phyloP scores from a whole-genome alignment of 495 filamentous ascomycete species.

The Pseudotulostoma volvatum region DNA sequence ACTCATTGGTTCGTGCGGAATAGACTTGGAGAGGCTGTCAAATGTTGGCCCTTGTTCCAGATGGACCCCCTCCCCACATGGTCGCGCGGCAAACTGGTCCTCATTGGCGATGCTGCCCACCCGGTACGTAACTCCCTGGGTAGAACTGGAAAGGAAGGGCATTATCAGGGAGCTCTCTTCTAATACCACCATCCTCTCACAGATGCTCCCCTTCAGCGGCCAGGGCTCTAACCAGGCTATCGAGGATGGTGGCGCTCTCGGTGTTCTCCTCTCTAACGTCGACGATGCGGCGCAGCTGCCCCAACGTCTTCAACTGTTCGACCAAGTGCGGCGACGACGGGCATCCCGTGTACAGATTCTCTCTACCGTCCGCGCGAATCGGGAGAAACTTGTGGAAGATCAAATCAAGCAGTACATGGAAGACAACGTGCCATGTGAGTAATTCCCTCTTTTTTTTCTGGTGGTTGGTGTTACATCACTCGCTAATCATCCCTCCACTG shows the following conservation, averaged over 20 bases:
- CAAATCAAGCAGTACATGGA: constrained; percentile 8
- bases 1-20: too few species aligned
- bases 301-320: constrained; percentile 17
- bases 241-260: constrained; percentile 24
- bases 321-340: constrained; percentile 18
- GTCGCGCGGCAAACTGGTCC: constrained; percentile 16
- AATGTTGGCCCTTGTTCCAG: constrained; percentile 23
- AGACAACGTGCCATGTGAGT: too few species aligned
- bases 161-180: too few species aligned
- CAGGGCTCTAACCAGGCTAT: constrained; percentile 25
- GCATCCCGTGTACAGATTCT: constrained; percentile 21
- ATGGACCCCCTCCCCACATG: constrained; percentile 14
- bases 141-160: too few species aligned
- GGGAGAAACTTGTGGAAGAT: constrained; percentile 7
- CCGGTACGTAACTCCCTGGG: too few species aligned
- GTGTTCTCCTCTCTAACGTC: constrained; percentile 14
- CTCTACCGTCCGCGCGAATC: constrained; percentile 10
- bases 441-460: too few species aligned
- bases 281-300: constrained; percentile 12
- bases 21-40: constrained; percentile 24
- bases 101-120: constrained; percentile 31
- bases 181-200: too few species aligned
- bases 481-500: too few species aligned
- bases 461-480: too few species aligned
- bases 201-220: too few species aligned